These are phyloP conservation scores for Coniferiporia sulphurascens DNA, from an alignment of 1,284 basidiomycete genomes.

Conservation along the genomic window DNA sequence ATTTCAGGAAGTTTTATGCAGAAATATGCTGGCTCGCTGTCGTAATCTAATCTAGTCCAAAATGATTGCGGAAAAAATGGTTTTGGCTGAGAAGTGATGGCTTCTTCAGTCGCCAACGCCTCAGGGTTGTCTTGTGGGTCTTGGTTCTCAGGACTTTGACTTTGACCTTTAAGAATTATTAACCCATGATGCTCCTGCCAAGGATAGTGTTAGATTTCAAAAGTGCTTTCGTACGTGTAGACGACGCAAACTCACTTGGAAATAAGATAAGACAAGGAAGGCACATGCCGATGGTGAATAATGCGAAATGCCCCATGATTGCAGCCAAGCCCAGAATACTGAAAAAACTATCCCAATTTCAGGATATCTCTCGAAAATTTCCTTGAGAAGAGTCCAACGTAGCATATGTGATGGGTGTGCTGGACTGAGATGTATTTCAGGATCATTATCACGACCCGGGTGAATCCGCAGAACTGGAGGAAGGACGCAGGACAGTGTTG, in stretches of 20 bases:
- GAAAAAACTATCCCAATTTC: neutral
- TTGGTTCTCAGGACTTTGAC: neutral
- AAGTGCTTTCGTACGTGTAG: neutral
- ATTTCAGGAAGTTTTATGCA: neutral
- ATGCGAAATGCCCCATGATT: constrained; percentile 11
- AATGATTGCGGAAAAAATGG: neutral
- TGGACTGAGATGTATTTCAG: constrained; percentile 4
- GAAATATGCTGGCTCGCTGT: neutral
- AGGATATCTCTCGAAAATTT: neutral
- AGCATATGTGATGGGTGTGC: constrained; percentile 9
- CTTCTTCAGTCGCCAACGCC: neutral
- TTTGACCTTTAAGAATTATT: neutral
- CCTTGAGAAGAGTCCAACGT: constrained; percentile 1
- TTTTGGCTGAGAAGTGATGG: neutral
- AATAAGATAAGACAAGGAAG: constrained; percentile 7
- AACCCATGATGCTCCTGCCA: neutral
- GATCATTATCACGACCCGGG: neutral
- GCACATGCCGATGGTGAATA: constrained; percentile 6
- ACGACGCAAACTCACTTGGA: constrained; percentile 6
- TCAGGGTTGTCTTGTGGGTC: neutral
- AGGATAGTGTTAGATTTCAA: neutral
- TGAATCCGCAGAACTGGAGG: constrained; percentile 9
- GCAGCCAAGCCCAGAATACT: constrained; percentile 12
- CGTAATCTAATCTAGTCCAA: constrained; percentile 1
- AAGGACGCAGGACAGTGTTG: neutral